Evolutionary conservation across 2,329 filamentous ascomycete species (phyloP).

Genomic region (Fusarium heterosporum): DNA sequence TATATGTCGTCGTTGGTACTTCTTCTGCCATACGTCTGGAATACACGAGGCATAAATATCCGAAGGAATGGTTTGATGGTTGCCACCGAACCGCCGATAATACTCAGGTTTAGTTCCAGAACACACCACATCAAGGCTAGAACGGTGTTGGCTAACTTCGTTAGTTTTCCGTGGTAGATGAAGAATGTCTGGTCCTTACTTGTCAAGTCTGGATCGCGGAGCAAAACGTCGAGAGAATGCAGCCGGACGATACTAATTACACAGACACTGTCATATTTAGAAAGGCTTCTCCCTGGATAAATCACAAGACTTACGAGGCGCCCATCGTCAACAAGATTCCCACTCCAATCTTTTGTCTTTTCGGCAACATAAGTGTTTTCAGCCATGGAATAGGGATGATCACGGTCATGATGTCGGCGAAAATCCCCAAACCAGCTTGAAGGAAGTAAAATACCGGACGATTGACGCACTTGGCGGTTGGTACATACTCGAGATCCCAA

Average conservation of each 20-base stretch:
- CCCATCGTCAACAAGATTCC: conserved; percentile 19
- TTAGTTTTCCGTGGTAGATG: neutral
- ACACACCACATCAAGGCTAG: conserved; percentile 27
- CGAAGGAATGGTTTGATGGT: conserved; percentile 23
- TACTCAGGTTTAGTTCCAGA: conserved; percentile 30
- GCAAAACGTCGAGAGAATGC: conserved; percentile 17
- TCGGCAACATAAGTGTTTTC: conserved; percentile 14
- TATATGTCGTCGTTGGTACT: too few relatives aligned
- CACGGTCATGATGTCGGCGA: conserved; percentile 23
- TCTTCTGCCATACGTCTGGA: neutral
- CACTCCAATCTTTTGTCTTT: conserved; percentile 27
- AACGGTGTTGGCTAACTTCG: conserved; percentile 21
- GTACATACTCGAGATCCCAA: conserved; percentile 7
- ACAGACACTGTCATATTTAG: conserved; percentile 21
- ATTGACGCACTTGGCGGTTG: conserved; percentile 18
- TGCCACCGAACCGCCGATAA: conserved; percentile 24
- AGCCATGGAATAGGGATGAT: conserved; percentile 19
- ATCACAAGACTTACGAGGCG: conserved; percentile 25
- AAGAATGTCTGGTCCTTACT: neutral
- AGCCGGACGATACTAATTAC: conserved; percentile 16
- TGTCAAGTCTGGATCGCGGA: conserved; percentile 15
- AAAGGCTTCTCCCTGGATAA: too few relatives aligned
- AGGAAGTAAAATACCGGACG: conserved; percentile 20
- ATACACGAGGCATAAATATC: conserved; percentile 14
- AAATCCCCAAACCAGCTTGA: conserved; percentile 16